These are phyloP conservation scores for Pythium brachiatum DNA, from an alignment of 352 stramenopile genomes.

Conservation along the genomic window DNA sequence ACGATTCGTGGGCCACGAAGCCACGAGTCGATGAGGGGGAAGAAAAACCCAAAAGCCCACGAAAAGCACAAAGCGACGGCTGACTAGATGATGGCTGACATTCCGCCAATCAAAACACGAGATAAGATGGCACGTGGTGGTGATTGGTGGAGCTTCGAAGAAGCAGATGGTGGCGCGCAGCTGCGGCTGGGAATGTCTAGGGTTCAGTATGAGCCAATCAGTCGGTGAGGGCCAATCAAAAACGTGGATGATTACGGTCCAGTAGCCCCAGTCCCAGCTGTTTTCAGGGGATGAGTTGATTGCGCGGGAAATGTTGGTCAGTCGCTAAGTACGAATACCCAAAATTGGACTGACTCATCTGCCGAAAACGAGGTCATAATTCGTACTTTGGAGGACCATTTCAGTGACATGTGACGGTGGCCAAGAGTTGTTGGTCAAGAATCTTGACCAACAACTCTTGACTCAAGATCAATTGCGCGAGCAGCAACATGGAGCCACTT, in stretches of 20 bases:
- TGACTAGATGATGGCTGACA: background rate
- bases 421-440: slow-evolving; percentile 10
- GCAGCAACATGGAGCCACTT: slow-evolving; percentile 26
- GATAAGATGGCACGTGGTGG: slow-evolving; percentile 3
- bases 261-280: slow-evolving; percentile 5
- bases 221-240: slow-evolving; percentile 21
- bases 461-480: slow-evolving; percentile 4
- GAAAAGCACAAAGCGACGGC: background rate
- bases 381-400: slow-evolving; percentile 1
- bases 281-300: slow-evolving; percentile 11
- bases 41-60: slow-evolving; percentile 1
- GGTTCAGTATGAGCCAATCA: slow-evolving; percentile 31
- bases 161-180: slow-evolving; percentile 1
- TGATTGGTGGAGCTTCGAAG: slow-evolving; percentile 16
- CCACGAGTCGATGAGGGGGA: background rate
- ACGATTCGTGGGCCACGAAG: too few species aligned
- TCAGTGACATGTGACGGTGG: slow-evolving; percentile 1
- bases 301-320: background rate
- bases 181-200: background rate
- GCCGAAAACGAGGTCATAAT: background rate
- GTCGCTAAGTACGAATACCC: slow-evolving; percentile 12
- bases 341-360: background rate
- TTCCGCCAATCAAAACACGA: slow-evolving; percentile 5
- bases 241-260: slow-evolving; percentile 18
- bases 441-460: too few species aligned